Base-by-base conservation (phyloP, 1,139 yeast species). In the Hemisphaericaspora lyxosophila region DNA sequence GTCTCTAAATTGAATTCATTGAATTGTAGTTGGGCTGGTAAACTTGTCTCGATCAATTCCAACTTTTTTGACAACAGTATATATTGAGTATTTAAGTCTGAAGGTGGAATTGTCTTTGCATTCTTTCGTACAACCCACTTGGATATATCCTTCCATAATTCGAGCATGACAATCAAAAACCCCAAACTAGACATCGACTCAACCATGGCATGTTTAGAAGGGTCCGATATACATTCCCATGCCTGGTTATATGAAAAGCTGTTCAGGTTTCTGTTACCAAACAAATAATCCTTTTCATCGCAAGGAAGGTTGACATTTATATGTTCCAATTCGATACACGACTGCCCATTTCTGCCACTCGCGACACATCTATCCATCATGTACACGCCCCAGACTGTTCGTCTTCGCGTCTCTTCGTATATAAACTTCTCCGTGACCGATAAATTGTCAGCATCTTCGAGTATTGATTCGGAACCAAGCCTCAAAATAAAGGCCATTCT, bases 281-380 rank as follows among this genome's bases (percentile, higher is more conserved):
- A 57, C 5, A 55, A 38, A 36, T 55, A 60, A 30, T 51, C 57
- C 30, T 51, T 49, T 36, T 60, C 64, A 8, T 44, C 45, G 25
- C 55, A 48, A 1, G 64, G 64, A 9, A 60, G 44, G 33, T 45
- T 46, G 4, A 58, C 51, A 13, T 48, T 36, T 4, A 60, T 55
- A 35, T 60, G 60, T 7, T 50, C 53, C 13, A 62, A 42, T 36
- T 49, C 46, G 9, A 67, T 55, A 27, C 68, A 63, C 11, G 66
- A 53, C 8, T 63, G 53, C 18, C 70, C 45, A 24, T 59, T 54
- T 34, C 67, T 43, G 1, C 71, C 70, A 45, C 68, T 60, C 8
- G 69, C 59, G 33, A 60, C 66, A 44, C 71, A 65, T 24, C 70
- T 42, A 43, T 67, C 73, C 71, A 67, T 65, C 70, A 67, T 64